phyloP scores from a whole-genome alignment of 2,329 filamentous ascomycete genomes.

The Fusarium sp. region DNA sequence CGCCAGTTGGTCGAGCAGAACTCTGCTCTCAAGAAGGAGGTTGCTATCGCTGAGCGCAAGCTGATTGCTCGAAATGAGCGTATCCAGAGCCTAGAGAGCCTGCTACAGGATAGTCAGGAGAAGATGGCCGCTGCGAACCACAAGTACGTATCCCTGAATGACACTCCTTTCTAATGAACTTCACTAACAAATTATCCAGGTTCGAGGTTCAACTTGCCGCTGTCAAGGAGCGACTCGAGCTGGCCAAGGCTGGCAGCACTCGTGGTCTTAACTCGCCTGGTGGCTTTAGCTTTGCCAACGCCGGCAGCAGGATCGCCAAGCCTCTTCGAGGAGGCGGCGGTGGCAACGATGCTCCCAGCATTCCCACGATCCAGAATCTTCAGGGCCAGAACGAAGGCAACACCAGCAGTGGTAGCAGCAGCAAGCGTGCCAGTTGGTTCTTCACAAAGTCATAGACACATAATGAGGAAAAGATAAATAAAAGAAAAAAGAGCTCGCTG shows the following conservation, averaged over 20 bases:
- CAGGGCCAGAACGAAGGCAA: slow-evolving; percentile 48
- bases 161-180: not conserved
- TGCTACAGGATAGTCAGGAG: slow-evolving; percentile 97
- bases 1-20: slow-evolving; percentile 98
- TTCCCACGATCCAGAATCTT: slow-evolving; percentile 68
- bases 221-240: slow-evolving; percentile 97
- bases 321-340: slow-evolving; percentile 73
- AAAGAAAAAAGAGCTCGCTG: slow-evolving; percentile 39
- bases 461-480: slow-evolving; percentile 35
- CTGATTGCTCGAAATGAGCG: slow-evolving; percentile 96
- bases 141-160: slow-evolving; percentile 72
- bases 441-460: slow-evolving; percentile 69
- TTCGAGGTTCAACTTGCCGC: slow-evolving; percentile 97
- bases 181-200: slow-evolving; percentile 61
- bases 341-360: slow-evolving; percentile 56
- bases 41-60: slow-evolving; percentile 97
- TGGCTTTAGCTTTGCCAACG: slow-evolving; percentile 77
- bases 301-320: slow-evolving; percentile 76
- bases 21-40: slow-evolving; percentile 96
- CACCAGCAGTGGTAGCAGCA: slow-evolving; percentile 53
- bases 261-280: slow-evolving; percentile 78
- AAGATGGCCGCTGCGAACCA: slow-evolving; percentile 98
- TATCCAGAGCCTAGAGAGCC: slow-evolving; percentile 90
- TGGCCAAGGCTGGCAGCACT: slow-evolving; percentile 91
- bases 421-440: slow-evolving; percentile 80